Evolutionary conservation across 345 rosid genomes (phyloP).

Genomic region (Raphanus raphanistrum): DNA sequence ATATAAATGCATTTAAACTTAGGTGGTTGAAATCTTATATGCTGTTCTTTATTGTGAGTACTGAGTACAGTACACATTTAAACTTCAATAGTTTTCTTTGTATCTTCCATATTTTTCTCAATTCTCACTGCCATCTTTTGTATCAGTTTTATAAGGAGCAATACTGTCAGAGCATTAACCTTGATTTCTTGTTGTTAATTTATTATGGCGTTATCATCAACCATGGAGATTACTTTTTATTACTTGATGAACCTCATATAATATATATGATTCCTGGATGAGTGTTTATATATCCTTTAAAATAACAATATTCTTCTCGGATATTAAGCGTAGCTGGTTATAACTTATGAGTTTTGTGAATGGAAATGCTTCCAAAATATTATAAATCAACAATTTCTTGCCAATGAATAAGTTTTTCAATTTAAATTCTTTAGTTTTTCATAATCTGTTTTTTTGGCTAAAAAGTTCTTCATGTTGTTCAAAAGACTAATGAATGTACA

Average conservation of each 20-base stretch:
- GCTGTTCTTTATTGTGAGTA: constrained; percentile 35
- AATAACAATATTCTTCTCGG: not conserved
- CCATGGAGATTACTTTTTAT: not conserved
- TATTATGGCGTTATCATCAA: not conserved
- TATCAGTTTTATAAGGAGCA: constrained; percentile 33
- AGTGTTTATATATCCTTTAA: not conserved
- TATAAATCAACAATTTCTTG: not conserved
- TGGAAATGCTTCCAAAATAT: not conserved
- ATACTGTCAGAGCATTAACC: constrained; percentile 25
- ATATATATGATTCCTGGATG: not conserved
- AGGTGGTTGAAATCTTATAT: constrained; percentile 39
- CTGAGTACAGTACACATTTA: constrained; percentile 35
- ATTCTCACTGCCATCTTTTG: constrained; percentile 28
- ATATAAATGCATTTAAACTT: constrained; percentile 31
- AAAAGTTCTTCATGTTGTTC: not conserved
- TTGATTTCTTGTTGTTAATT: not conserved
- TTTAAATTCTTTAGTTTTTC: not conserved
- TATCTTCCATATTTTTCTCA: not conserved
- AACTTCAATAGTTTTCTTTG: constrained; percentile 17
- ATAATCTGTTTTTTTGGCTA: not conserved
- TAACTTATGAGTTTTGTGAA: not conserved
- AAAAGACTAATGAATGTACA: not conserved
- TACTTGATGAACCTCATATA: not conserved
- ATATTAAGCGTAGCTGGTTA: not conserved
- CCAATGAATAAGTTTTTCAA: not conserved